Percentiles rank a stretch among this genome's conserved stretches.
These are phyloP conservation scores for Oenanthe javanica DNA, from an alignment of 140 eudicot species.

Conservation along the genomic window DNA sequence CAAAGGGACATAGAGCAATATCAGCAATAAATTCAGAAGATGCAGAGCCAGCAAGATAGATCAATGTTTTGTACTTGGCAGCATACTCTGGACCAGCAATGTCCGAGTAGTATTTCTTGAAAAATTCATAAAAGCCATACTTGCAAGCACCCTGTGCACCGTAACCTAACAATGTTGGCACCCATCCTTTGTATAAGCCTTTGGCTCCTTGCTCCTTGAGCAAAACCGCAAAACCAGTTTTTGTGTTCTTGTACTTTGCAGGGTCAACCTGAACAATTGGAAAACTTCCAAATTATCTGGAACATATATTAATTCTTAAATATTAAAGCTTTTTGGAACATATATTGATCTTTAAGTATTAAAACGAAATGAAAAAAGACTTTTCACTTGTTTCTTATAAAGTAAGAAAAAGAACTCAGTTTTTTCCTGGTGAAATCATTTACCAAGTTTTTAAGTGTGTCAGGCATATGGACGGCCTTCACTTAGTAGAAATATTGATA, in stretches of 20 bases:
- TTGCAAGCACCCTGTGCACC: conserved; percentile 91
- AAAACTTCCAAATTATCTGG: background rate
- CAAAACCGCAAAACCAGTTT: conserved; percentile 65
- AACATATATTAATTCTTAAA: background rate
- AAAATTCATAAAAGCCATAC: conserved; percentile 80
- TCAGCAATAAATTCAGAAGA: conserved; percentile 1
- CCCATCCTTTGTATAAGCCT: conserved; percentile 96
- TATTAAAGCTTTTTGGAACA: no score
- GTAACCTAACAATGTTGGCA: conserved; percentile 80
- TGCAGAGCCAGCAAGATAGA: conserved; percentile 5
- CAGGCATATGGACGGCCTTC: no score
- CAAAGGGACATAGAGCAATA: conserved; percentile 9
- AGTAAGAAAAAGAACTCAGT: no score
- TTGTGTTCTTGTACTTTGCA: conserved; percentile 72
- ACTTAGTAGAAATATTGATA: no score
- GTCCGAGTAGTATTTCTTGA: conserved; percentile 88
- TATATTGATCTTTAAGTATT: no score
- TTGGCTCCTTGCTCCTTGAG: conserved; percentile 75
- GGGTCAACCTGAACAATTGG: conserved; percentile 29
- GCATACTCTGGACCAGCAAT: conserved; percentile 80
- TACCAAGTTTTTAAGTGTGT: no score
- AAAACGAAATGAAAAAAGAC: no score
- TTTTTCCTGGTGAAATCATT: no score
- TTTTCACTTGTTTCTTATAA: no score
- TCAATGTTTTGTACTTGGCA: conserved; percentile 7